phyloP scores from a whole-genome alignment of 2,329 filamentous ascomycete species.

The Didymella pomorum region DNA sequence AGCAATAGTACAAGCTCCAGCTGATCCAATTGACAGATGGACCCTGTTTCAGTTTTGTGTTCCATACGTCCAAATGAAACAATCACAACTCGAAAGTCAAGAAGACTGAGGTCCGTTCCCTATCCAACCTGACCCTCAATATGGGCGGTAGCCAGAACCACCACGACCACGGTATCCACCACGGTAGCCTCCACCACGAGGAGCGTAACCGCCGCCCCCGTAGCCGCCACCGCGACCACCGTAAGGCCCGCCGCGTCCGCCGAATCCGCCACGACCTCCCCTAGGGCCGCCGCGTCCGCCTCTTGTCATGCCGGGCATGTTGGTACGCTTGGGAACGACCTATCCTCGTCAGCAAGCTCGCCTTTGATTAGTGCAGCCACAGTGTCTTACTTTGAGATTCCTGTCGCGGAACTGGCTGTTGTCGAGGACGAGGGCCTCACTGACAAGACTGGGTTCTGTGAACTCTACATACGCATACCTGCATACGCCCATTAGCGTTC shows the following conservation, averaged over 20 bases:
- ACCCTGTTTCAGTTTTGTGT: neutral
- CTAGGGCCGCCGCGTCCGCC: conserved; percentile 71
- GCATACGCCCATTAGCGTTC: conserved; percentile 59
- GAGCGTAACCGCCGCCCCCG: conserved; percentile 58
- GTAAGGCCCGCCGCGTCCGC: conserved; percentile 61
- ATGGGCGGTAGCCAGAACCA: conserved; percentile 43
- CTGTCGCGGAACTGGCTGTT: conserved; percentile 95
- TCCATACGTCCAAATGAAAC: conserved; percentile 3
- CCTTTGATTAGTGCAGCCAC: neutral
- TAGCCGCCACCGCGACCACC: conserved; percentile 47
- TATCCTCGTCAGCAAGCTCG: conserved; percentile 44
- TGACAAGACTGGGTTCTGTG: conserved; percentile 89
- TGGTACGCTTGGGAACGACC: conserved; percentile 93
- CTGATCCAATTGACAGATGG: neutral
- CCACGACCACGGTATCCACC: conserved; percentile 49
- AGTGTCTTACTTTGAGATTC: conserved; percentile 80
- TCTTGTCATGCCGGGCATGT: conserved; percentile 91
- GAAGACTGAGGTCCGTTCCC: conserved; percentile 25
- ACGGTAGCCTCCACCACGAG: conserved; percentile 53
- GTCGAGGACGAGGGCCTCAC: conserved; percentile 92
- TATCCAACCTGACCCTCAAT: conserved; percentile 26
- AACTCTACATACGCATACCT: conserved; percentile 99
- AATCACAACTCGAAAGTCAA: neutral
- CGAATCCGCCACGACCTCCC: conserved; percentile 54
- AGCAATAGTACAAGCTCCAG: conserved; percentile 11